Conservation (phyloP, 2,329 filamentous ascomycete genomes). For the Biscogniauxia sp. region DNA sequence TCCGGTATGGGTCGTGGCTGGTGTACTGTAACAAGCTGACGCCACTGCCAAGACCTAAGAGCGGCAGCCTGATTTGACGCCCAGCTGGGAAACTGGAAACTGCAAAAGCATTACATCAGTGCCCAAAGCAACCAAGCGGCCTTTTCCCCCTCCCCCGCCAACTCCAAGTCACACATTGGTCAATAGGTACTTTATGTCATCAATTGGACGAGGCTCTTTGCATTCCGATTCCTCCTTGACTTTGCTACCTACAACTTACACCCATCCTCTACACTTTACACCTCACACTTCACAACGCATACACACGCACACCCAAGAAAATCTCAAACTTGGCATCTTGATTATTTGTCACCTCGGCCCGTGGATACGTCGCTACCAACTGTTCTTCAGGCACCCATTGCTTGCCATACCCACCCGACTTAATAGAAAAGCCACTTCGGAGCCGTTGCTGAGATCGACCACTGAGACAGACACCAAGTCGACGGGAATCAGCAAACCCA, state of each 20-base stretch:
- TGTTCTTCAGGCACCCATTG: neutral
- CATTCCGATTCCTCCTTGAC: too few species aligned
- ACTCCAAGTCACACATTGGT: constrained; percentile 15
- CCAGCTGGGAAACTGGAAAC: constrained; percentile 1
- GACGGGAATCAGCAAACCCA: neutral
- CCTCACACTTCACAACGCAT: neutral
- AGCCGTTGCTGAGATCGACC: neutral
- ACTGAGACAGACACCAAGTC: neutral
- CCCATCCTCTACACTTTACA: neutral
- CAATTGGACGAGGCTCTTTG: constrained; percentile 13
- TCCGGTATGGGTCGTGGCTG: constrained; percentile 32
- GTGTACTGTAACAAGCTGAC: constrained; percentile 14
- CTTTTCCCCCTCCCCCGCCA: constrained; percentile 26
- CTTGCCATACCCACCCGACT: constrained; percentile 1
- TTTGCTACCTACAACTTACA: constrained; percentile 7
- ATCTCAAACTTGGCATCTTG: neutral
- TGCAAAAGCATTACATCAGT: constrained; percentile 33
- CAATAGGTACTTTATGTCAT: constrained; percentile 5
- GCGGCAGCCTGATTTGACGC: constrained; percentile 13
- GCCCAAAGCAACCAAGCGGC: constrained; percentile 10
- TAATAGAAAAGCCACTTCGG: neutral
- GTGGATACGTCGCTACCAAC: too few species aligned
- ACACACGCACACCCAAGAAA: neutral
- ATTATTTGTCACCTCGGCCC: neutral
- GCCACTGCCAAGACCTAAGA: constrained; percentile 1